These are phyloP conservation scores for Naegleria lovaniensis DNA, from an alignment of 208 protist genomes.

Conservation along the genomic window DNA sequence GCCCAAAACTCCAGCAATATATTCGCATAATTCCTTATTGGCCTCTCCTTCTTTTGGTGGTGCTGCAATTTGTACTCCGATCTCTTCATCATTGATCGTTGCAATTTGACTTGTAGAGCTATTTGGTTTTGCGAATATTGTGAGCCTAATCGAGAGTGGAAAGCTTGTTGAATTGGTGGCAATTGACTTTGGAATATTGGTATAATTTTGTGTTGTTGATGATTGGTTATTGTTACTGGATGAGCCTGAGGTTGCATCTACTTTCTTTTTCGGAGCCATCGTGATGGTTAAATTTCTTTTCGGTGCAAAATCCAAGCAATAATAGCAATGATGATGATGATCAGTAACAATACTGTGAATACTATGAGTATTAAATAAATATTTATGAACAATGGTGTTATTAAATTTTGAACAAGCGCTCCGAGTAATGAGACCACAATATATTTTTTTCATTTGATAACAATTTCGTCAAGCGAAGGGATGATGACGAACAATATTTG, in stretches of 20 bases:
- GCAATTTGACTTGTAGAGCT: neutral
- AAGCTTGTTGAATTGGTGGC: neutral
- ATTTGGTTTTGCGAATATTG: neutral
- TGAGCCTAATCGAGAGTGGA: neutral
- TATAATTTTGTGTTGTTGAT: neutral
- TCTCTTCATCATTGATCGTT: neutral
- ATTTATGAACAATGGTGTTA: too few species aligned
- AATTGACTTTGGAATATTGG: neutral
- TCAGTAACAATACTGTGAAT: too few species aligned
- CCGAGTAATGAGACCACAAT: too few species aligned
- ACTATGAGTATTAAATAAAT: too few species aligned
- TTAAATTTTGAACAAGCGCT: too few species aligned
- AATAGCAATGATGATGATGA: too few species aligned
- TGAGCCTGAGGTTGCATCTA: neutral
- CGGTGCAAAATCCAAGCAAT: too few species aligned
- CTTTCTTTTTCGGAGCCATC: neutral
- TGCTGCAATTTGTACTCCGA: slow-evolving; percentile 11
- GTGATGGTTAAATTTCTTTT: neutral
- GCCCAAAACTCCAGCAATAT: neutral
- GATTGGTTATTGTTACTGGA: neutral
- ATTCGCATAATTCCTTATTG: slow-evolving; percentile 19
- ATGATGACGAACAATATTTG: too few species aligned
- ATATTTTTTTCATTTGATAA: too few species aligned
- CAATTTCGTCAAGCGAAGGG: too few species aligned
- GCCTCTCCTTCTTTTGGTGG: slow-evolving; percentile 15